Evolutionary conservation across 306 rosid genomes (phyloP).

Genomic region (Abrus pulchellus): DNA sequence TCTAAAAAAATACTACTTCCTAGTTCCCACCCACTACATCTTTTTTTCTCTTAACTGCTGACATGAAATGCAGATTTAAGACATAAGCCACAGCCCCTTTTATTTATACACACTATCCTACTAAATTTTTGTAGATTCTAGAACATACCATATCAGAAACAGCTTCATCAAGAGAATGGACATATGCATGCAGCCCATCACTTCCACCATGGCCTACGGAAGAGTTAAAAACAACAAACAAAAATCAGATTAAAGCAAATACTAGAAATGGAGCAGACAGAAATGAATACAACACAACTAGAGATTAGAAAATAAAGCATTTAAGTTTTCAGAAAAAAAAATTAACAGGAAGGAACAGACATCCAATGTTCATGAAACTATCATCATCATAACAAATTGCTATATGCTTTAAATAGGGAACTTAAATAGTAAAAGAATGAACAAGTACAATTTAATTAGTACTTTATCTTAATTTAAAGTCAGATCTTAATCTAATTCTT

Average conservation of each 20-base stretch:
- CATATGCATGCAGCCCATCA: constrained; percentile 93
- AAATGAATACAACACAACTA: constrained; percentile 3
- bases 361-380: constrained; percentile 19
- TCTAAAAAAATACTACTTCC: constrained; percentile 1
- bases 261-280: background rate
- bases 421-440: background rate
- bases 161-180: constrained; percentile 90
- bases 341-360: constrained; percentile 1
- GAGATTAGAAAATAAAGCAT: background rate
- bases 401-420: constrained; percentile 8
- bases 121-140: background rate
- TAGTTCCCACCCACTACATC: background rate
- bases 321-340: background rate
- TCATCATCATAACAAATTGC: background rate
- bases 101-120: background rate
- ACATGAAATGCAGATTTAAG: background rate
- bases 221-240: background rate
- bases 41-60: constrained; percentile 8
- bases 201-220: constrained; percentile 92
- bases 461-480: background rate
- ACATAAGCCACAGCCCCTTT: constrained; percentile 5
- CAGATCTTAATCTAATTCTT: constrained; percentile 7
- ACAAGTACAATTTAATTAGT: constrained; percentile 4
- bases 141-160: constrained; percentile 82
- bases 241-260: constrained; percentile 25